These are phyloP conservation scores for Colletotrichum sp. DNA, from an alignment of 2,329 filamentous ascomycete species.

Conservation along the genomic window DNA sequence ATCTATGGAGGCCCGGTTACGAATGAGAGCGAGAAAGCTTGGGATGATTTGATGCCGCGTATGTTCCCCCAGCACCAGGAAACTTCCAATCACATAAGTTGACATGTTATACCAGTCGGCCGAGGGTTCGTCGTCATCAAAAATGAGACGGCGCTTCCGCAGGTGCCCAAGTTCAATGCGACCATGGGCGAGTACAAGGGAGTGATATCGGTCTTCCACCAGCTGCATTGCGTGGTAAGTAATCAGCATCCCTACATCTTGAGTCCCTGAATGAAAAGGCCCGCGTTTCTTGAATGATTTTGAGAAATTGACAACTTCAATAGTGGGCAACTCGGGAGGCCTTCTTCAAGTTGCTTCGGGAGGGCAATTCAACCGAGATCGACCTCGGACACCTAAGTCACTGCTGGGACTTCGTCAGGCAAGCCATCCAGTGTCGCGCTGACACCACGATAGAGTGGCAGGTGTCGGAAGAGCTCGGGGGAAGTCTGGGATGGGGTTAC, in stretches of 20 bases:
- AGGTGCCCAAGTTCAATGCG: background rate
- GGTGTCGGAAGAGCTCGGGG: background rate
- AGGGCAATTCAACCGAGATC: background rate
- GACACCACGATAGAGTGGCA: background rate
- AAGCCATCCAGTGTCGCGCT: background rate
- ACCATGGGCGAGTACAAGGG: background rate
- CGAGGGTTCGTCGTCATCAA: background rate
- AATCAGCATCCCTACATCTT: background rate
- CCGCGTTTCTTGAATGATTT: background rate
- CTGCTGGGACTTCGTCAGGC: background rate
- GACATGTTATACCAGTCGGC: background rate
- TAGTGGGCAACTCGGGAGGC: background rate
- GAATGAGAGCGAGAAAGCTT: background rate
- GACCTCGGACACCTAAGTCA: background rate
- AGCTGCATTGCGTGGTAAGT: background rate
- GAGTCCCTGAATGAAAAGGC: fast-evolving
- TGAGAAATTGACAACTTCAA: background rate
- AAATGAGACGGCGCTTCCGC: background rate
- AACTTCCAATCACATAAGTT: fast-evolving
- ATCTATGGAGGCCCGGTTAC: background rate
- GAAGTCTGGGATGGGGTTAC: background rate
- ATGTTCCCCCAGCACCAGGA: background rate
- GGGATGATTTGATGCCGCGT: background rate
- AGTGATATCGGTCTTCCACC: background rate
- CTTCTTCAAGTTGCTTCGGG: background rate